Percentiles rank a stretch among this genome's conserved stretches.
Conservation (phyloP, 75 land plant genomes). For the Sequoia sempervirens region DNA sequence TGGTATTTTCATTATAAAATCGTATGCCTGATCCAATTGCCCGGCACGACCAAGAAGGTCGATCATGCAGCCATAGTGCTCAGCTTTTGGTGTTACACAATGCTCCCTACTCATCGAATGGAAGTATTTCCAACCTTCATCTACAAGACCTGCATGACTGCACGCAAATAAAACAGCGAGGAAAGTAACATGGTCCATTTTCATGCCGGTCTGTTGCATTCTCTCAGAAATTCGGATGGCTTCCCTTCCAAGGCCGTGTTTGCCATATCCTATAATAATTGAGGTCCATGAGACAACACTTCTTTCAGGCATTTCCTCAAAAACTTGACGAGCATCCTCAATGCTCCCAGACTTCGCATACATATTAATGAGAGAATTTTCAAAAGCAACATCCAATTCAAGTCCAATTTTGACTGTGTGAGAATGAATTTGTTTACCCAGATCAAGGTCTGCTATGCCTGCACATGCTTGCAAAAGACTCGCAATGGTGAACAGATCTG, state of each 20-base stretch:
- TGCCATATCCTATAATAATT: slow-evolving; percentile 31
- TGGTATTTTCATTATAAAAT: slow-evolving; percentile 11
- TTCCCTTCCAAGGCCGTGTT: slow-evolving; percentile 24
- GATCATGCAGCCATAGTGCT: slow-evolving; percentile 38
- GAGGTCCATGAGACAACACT: slow-evolving; percentile 33
- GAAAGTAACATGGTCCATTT: slow-evolving; percentile 27
- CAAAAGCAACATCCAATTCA: slow-evolving; percentile 26
- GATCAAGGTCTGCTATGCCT: slow-evolving; percentile 36
- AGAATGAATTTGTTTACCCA: slow-evolving; percentile 39
- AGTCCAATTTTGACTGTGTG: slow-evolving; percentile 38
- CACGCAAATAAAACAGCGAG: slow-evolving; percentile 29
- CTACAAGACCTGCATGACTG: slow-evolving; percentile 38
- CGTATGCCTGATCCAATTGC: slow-evolving; percentile 25
- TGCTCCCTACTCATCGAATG: slow-evolving; percentile 20
- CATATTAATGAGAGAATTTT: slow-evolving; percentile 62
- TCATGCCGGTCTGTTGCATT: slow-evolving; percentile 17
- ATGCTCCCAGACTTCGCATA: slow-evolving; percentile 56
- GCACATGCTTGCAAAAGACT: slow-evolving; percentile 47
- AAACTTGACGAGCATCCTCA: slow-evolving; percentile 18
- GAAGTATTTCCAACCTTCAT: slow-evolving; percentile 28
- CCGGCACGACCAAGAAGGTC: slow-evolving; percentile 42
- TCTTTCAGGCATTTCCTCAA: slow-evolving; percentile 14
- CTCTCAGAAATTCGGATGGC: slow-evolving; percentile 19
- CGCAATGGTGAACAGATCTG: slow-evolving; percentile 47
- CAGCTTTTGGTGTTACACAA: slow-evolving; percentile 13